Conservation (phyloP, 2,329 filamentous ascomycete species). For the Penicillium sp. region DNA sequence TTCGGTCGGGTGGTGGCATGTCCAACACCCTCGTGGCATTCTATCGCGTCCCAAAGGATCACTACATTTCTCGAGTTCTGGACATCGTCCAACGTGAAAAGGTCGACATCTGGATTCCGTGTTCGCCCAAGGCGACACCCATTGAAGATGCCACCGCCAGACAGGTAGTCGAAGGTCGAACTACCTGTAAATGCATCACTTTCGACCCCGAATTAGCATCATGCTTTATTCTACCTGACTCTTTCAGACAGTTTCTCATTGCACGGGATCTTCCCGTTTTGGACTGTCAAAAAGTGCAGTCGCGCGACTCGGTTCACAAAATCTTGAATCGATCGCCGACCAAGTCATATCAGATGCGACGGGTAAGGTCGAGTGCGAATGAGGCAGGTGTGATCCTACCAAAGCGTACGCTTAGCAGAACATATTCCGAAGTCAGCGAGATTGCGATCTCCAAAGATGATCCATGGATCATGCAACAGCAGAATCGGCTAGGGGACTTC, state of each 20-base stretch:
- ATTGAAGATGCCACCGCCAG: conserved; percentile 68
- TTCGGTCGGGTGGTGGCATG: conserved; percentile 57
- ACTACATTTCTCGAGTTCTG: conserved; percentile 61
- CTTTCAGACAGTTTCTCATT: conserved; percentile 63
- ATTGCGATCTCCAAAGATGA: conserved; percentile 57
- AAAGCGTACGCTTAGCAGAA: conserved; percentile 54
- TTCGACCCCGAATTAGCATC: conserved; percentile 60
- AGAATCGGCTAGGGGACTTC: conserved; percentile 65
- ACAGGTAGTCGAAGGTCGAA: conserved; percentile 60
- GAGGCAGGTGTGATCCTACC: conserved; percentile 63
- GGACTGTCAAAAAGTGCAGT: conserved; percentile 57
- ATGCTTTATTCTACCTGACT: conserved; percentile 64
- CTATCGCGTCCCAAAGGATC: conserved; percentile 51
- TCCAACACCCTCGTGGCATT: conserved; percentile 61
- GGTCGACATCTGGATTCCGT: conserved; percentile 72
- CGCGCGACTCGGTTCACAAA: conserved; percentile 54
- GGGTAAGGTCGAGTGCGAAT: conserved; percentile 44
- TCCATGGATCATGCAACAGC: conserved; percentile 71
- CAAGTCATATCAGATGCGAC: conserved; percentile 66
- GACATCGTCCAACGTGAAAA: conserved; percentile 62
- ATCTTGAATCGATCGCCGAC: conserved; percentile 52
- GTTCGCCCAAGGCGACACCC: conserved; percentile 67
- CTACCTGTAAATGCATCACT: conserved; percentile 64
- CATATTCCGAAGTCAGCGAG: conserved; percentile 55
- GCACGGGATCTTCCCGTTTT: conserved; percentile 58